A percentile compares a stretch with the other conserved stretches of the same genome.
Conservation (phyloP, 2,329 filamentous ascomycete genomes). For the Paramyrothecium sp. region DNA sequence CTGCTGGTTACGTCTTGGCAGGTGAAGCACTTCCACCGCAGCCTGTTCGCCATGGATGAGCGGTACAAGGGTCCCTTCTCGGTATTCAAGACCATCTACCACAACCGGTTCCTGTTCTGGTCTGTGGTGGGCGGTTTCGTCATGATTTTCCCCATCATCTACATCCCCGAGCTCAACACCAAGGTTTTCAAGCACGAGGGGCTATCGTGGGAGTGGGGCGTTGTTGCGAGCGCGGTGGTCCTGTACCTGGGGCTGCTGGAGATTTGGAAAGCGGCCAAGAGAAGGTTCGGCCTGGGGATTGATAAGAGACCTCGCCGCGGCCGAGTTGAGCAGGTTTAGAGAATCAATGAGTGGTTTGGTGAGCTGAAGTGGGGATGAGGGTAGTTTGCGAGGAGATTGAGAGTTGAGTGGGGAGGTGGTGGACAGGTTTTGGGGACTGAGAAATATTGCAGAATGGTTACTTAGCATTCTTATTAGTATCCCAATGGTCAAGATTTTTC, state of each 20-base stretch:
- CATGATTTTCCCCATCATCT: conserved; percentile 61
- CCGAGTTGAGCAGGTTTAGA: conserved; percentile 8
- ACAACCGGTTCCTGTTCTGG: conserved; percentile 67
- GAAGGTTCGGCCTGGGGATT: conserved; percentile 38
- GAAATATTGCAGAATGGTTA: conserved; percentile 19
- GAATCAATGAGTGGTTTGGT: neutral
- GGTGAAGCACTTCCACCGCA: conserved; percentile 68
- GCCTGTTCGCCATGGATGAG: conserved; percentile 66
- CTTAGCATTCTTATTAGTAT: conserved; percentile 25
- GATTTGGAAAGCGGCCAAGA: conserved; percentile 67
- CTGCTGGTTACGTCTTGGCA: conserved; percentile 71
- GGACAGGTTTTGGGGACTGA: conserved; percentile 27
- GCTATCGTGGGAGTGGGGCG: conserved; percentile 71
- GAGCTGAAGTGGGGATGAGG: neutral
- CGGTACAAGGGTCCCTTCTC: conserved; percentile 46
- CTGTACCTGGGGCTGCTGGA: conserved; percentile 65
- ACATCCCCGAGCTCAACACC: conserved; percentile 65
- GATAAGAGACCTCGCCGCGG: conserved; percentile 16
- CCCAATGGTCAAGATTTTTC: conserved; percentile 10
- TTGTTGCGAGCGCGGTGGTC: conserved; percentile 59
- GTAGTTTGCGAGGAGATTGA: conserved; percentile 2
- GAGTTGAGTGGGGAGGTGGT: conserved; percentile 1
- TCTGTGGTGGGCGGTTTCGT: conserved; percentile 60
- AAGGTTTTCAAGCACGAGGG: conserved; percentile 68
- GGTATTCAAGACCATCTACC: conserved; percentile 61